These are phyloP conservation scores for Thelonectria discophora DNA, from an alignment of 2,329 filamentous ascomycete species.

Conservation along the genomic window DNA sequence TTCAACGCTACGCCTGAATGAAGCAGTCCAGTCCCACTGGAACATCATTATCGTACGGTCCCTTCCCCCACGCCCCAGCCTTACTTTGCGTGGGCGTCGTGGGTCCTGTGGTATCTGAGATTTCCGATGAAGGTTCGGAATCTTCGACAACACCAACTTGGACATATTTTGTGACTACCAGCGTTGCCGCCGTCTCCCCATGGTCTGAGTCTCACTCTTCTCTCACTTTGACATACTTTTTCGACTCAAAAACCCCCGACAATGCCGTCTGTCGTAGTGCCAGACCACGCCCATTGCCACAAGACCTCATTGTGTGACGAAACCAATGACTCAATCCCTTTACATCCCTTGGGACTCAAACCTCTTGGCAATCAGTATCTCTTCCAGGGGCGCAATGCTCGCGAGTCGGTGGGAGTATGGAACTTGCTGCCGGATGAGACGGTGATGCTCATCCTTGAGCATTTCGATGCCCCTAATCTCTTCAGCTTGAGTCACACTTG, in stretches of 20 bases:
- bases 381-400: slow-evolving; percentile 71
- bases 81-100: slow-evolving; percentile 14
- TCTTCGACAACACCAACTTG: neutral
- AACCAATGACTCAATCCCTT: slow-evolving; percentile 65
- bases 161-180: neutral
- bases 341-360: slow-evolving; percentile 85
- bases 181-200: slow-evolving; percentile 1
- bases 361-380: slow-evolving; percentile 86
- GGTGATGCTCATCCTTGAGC: slow-evolving; percentile 78
- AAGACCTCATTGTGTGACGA: slow-evolving; percentile 33
- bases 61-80: slow-evolving; percentile 23
- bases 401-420: slow-evolving; percentile 71
- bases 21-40: slow-evolving; percentile 9
- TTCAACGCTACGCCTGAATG: slow-evolving; percentile 16
- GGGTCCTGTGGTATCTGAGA: neutral
- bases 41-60: slow-evolving; percentile 24
- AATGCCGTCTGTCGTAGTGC: slow-evolving; percentile 35
- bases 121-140: neutral
- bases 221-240: neutral
- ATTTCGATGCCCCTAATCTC: slow-evolving; percentile 70
- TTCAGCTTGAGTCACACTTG: slow-evolving; percentile 78
- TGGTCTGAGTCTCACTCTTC: neutral
- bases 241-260: neutral
- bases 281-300: slow-evolving; percentile 23
- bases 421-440: slow-evolving; percentile 81